Base-by-base conservation (phyloP, 2,329 filamentous ascomycete genomes). In the Chrysoporthe austroafricana region DNA sequence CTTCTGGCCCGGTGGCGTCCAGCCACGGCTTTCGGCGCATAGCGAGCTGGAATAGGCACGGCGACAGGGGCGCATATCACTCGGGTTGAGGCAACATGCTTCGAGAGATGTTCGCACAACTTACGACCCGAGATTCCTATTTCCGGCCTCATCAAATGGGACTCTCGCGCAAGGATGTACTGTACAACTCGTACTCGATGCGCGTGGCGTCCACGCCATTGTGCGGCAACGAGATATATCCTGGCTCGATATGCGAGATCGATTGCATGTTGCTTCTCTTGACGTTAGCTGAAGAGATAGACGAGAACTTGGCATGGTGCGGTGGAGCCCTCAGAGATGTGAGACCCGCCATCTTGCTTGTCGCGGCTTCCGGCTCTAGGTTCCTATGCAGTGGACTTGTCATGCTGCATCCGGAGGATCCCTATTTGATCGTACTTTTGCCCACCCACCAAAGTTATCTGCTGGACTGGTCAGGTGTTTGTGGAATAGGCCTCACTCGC, bases 181-280 rank as follows among this genome's bases (percentile, higher is more conserved):
- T 42, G 57, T 60, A 36, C 36, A 43, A 60, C 39, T 1, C 57
- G 39, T 9, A 5, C 36, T 44, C 21, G 39, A 11, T 11, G 18
- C 6, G n/a, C 39, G n/a, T 60, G 34, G 50, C 50, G 50, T 21
- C 57, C 57, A 14, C 46, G 26, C 58, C 32, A 18, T 36, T 4
- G 36, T 62, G 60, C 18, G n/a, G 21, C 60, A 36, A 26, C 32
- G 43, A 26, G 14, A 3, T 42, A 4, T 26, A 62, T 52, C 60
- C 52, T 21, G 60, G 44, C 11, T 52, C 9, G 8, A 62, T 42
- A 50, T 62, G 60, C 60, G 46, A 62, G 60, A 62, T 62, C 60
- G 44, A 62, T 62, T 11, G 32, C 60, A n/a, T 62, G 42, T 52
- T 54, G 50, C 11, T 34, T 54, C 7, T 54, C 14, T 21, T 54